phyloP scores from a whole-genome alignment of 1,139 yeast species.

The Yamadazyma kanchanaburiensis region DNA sequence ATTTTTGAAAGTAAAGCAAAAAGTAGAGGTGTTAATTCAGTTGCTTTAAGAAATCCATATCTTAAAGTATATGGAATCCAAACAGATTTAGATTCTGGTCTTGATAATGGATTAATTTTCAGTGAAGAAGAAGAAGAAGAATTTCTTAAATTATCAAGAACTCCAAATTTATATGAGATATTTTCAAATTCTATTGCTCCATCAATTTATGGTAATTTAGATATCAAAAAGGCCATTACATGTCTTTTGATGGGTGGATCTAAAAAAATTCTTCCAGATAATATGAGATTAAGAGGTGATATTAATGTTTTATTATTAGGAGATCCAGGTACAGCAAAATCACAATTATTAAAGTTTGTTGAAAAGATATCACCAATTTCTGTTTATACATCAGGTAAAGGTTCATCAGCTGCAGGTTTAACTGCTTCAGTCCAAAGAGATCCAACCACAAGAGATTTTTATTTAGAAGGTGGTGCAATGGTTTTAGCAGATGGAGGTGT shows the following conservation, averaged over 20 bases:
- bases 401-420: conserved; percentile 98
- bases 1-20: conserved; percentile 67
- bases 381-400: conserved; percentile 96
- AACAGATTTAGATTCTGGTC: conserved; percentile 73
- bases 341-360: conserved; percentile 90
- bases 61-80: conserved; percentile 83
- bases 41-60: conserved; percentile 92
- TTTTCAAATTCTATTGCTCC: conserved; percentile 95
- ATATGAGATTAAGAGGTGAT: conserved; percentile 96
- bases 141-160: conserved; percentile 73
- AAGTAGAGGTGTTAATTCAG: conserved; percentile 38
- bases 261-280: conserved; percentile 88
- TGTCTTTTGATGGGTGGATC: conserved; percentile 95
- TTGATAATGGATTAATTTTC: conserved; percentile 63
- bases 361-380: conserved; percentile 94
- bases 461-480: conserved; percentile 99
- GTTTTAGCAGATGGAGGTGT: conserved; percentile 99
- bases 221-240: conserved; percentile 89
- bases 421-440: conserved; percentile 98
- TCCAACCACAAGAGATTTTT: conserved; percentile 81
- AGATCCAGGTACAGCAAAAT: conserved; percentile 99
- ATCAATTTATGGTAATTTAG: conserved; percentile 89
- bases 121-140: conserved; percentile 93
- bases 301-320: conserved; percentile 90
- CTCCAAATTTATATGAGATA: conserved; percentile 78